phyloP scores from a whole-genome alignment of 257 asterid genomes.

The Gentiana macrophylla region DNA sequence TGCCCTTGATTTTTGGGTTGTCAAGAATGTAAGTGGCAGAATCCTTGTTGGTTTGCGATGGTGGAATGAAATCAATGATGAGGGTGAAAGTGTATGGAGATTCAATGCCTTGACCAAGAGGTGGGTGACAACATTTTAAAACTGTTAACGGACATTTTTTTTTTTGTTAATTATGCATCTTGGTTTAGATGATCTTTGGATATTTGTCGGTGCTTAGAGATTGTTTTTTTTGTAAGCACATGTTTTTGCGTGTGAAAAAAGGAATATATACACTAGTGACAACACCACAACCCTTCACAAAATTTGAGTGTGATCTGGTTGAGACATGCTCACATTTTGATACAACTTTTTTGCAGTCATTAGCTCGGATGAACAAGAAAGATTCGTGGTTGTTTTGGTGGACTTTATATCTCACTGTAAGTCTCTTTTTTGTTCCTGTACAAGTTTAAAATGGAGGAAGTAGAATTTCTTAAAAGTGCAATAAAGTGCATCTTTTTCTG shows the following conservation, averaged over 20 bases:
- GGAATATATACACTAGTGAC: too few species aligned
- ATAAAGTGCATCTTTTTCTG: too few species aligned
- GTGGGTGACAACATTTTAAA: conserved; percentile 18
- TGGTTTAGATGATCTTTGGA: neutral
- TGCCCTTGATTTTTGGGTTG: conserved; percentile 96
- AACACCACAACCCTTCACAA: neutral
- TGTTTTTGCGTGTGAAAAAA: too few species aligned
- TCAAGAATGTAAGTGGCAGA: conserved; percentile 93
- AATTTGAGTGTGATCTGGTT: conserved; percentile 4
- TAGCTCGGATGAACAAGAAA: conserved; percentile 94
- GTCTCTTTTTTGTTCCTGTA: conserved; percentile 12
- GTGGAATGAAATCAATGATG: conserved; percentile 92
- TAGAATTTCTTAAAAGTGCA: too few species aligned
- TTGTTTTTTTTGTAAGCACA: too few species aligned
- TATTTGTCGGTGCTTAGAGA: neutral
- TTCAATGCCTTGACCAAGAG: conserved; percentile 72
- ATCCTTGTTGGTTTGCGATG: conserved; percentile 90
- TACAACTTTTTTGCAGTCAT: conserved; percentile 32
- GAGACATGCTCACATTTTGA: conserved; percentile 1
- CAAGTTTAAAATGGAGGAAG: neutral
- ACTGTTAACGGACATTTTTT: conserved; percentile 6
- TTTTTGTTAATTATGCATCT: neutral
- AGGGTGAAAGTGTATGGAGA: conserved; percentile 86
- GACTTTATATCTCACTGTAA: conserved; percentile 81
- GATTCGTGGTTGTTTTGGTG: conserved; percentile 98